phyloP scores from a whole-genome alignment of 768 basidiomycete species.

The Leccinum incarnatum region DNA sequence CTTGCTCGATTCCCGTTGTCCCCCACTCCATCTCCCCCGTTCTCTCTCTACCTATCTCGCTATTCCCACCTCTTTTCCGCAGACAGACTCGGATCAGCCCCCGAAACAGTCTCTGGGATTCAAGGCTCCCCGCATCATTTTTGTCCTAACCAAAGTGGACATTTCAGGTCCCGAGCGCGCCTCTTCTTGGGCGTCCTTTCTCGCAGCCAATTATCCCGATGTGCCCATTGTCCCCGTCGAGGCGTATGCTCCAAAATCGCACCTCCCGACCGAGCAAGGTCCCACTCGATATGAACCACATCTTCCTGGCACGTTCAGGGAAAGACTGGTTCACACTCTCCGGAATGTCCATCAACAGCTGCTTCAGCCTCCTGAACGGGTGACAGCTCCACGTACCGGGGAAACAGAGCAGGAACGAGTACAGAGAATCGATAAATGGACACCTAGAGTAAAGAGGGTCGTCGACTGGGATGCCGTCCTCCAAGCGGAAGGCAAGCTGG shows the following conservation, averaged over 20 bases:
- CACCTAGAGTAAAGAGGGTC: conserved; percentile 54
- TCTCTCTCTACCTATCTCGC: conserved; percentile 67
- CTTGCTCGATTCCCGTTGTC: conserved; percentile 87
- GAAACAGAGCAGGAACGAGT: conserved; percentile 46
- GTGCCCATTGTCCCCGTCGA: conserved; percentile 71
- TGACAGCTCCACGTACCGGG: conserved; percentile 34
- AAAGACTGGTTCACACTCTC: conserved; percentile 63
- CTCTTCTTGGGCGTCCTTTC: conserved; percentile 62
- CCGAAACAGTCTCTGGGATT: conserved; percentile 34
- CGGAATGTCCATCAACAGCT: conserved; percentile 64
- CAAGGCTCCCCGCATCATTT: conserved; percentile 40
- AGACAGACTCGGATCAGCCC: conserved; percentile 9
- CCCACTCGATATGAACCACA: conserved; percentile 55
- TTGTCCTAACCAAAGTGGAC: conserved; percentile 88
- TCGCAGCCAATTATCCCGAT: conserved; percentile 51
- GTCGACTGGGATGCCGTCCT: conserved; percentile 76
- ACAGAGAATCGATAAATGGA: conserved; percentile 58
- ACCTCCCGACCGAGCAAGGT: conserved; percentile 36
- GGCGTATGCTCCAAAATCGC: conserved; percentile 59
- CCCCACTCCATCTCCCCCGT: conserved; percentile 80
- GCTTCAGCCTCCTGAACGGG: conserved; percentile 60
- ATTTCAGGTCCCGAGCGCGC: conserved; percentile 68
- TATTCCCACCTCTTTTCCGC: conserved; percentile 8
- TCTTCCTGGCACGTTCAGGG: conserved; percentile 64
- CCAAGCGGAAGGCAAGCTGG: conserved; percentile 40